Evolutionary conservation across 768 basidiomycete genomes (phyloP).

Genomic region (Rhizopogon vinicolor): DNA sequence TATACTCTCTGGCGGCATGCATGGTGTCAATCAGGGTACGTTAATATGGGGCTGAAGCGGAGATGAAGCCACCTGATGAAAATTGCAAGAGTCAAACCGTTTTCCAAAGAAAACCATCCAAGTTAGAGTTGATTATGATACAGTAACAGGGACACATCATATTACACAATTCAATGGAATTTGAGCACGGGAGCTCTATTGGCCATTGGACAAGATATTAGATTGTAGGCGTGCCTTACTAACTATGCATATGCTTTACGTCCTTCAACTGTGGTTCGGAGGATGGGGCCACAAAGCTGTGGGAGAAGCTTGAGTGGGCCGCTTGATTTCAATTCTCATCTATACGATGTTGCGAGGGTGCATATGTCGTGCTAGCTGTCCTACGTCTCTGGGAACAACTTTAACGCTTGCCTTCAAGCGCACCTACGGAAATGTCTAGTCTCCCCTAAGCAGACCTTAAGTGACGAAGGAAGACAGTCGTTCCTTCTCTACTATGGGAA

Average conservation of each 20-base stretch:
- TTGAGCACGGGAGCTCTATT: neutral
- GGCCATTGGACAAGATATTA: neutral
- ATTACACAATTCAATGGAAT: neutral
- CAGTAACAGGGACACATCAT: neutral
- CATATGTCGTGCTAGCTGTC: neutral
- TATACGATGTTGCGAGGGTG: neutral
- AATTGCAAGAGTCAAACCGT: neutral
- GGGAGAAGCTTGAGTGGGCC: too few relatives aligned
- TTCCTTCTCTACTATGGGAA: too few relatives aligned
- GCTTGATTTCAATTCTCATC: neutral
- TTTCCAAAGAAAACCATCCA: neutral
- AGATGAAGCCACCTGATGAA: neutral
- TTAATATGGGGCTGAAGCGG: neutral
- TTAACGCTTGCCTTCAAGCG: neutral
- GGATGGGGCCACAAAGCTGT: neutral
- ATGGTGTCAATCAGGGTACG: neutral
- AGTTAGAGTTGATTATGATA: neutral
- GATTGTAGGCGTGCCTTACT: neutral
- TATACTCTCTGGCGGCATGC: too few relatives aligned
- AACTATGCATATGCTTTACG: neutral
- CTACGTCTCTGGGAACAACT: neutral
- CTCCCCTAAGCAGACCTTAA: too few relatives aligned
- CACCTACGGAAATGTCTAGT: neutral
- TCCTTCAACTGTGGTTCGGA: neutral
- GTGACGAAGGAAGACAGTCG: too few relatives aligned